These are phyloP conservation scores for Boletales sp. DNA, from an alignment of 768 basidiomycete species.

Conservation along the genomic window DNA sequence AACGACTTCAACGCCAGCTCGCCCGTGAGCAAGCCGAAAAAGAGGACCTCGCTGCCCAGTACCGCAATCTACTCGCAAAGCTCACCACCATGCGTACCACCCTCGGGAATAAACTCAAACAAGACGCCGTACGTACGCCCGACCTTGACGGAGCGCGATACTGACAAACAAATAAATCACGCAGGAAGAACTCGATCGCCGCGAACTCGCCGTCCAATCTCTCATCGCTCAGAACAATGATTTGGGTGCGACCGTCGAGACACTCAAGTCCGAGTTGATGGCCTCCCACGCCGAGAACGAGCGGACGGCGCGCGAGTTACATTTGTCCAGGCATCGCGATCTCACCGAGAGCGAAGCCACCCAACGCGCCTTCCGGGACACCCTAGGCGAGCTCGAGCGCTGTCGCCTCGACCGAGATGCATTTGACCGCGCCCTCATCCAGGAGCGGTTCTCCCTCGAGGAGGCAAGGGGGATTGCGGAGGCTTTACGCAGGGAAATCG, in stretches of 20 bases:
- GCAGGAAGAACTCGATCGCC: constrained; percentile 97
- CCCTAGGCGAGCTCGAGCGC: constrained; percentile 83
- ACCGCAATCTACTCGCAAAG: constrained; percentile 81
- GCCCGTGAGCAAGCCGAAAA: constrained; percentile 78
- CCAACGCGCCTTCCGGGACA: constrained; percentile 80
- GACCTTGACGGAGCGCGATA: no score
- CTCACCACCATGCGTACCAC: constrained; percentile 91
- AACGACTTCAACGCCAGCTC: constrained; percentile 70
- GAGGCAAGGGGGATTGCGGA: constrained; percentile 60
- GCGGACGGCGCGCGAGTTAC: constrained; percentile 65
- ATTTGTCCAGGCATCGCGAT: constrained; percentile 58
- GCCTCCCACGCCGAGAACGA: constrained; percentile 74
- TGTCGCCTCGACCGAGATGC: constrained; percentile 79
- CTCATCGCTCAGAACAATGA: constrained; percentile 78
- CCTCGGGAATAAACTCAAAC: constrained; percentile 89
- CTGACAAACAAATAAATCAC: no score
- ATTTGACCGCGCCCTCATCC: constrained; percentile 57
- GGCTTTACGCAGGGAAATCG: constrained; percentile 58
- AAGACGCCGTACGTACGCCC: constrained; percentile 92
- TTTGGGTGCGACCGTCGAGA: constrained; percentile 64
- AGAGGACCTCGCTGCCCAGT: constrained; percentile 81
- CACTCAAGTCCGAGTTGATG: constrained; percentile 77
- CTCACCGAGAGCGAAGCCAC: constrained; percentile 65
- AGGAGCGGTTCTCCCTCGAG: constrained; percentile 71
- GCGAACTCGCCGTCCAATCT: constrained; percentile 79